phyloP scores from a whole-genome alignment of 1,284 basidiomycete genomes.

The Meripilus lineatus region DNA sequence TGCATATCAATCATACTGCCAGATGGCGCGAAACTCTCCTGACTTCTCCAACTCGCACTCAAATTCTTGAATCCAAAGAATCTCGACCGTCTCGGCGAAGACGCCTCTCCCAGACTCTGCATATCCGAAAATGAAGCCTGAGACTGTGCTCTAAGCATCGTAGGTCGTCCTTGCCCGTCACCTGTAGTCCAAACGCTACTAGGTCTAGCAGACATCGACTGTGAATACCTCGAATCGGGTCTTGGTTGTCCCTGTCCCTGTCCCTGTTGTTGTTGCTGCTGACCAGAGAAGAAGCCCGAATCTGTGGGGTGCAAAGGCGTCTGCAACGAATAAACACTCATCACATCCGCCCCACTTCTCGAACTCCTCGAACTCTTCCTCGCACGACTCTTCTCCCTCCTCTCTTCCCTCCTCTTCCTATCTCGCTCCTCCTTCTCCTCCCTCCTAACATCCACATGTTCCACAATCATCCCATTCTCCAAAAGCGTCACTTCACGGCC shows the following conservation, averaged over 20 bases:
- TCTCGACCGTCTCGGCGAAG: conserved; percentile 64
- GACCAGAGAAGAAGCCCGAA: conserved; percentile 43
- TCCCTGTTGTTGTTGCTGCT: too few species aligned
- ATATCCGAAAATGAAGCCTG: conserved; percentile 76
- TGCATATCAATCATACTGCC: conserved; percentile 95
- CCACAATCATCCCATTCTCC: conserved; percentile 83
- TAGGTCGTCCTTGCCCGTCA: conserved; percentile 50
- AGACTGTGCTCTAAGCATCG: conserved; percentile 59
- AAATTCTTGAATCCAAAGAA: conserved; percentile 83
- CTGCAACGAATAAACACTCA: conserved; percentile 62
- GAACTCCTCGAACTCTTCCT: conserved; percentile 68
- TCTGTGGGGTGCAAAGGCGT: conserved; percentile 56
- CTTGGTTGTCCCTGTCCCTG: too few species aligned
- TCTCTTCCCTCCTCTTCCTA: conserved; percentile 60
- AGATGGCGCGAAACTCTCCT: conserved; percentile 72
- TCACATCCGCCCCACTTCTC: conserved; percentile 53
- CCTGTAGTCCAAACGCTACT: conserved; percentile 62
- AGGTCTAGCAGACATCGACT: conserved; percentile 52
- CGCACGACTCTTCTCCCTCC: conserved; percentile 45
- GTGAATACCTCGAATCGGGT: conserved; percentile 58
- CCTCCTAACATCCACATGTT: conserved; percentile 76
- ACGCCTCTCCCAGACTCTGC: conserved; percentile 58
- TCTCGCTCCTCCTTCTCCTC: conserved; percentile 77
- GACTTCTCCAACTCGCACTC: conserved; percentile 70
- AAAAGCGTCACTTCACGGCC: conserved; percentile 74